Conservation (phyloP, 139 green algal species). For the Chlorella sorokiniana region DNA sequence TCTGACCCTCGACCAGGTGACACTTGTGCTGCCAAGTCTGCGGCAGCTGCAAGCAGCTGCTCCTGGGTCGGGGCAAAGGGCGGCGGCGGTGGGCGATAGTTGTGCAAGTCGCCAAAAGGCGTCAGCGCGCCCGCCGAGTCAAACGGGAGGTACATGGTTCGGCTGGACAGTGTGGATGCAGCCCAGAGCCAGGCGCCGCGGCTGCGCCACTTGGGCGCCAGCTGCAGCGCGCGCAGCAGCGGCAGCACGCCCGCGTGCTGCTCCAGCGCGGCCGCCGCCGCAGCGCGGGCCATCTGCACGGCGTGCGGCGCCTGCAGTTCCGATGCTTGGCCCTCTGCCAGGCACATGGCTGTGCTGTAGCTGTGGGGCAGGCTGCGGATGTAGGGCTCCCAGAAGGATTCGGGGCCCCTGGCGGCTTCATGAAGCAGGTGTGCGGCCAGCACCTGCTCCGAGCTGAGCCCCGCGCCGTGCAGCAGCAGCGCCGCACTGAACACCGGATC, state of each 20-base stretch:
- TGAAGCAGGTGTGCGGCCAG: slow-evolving; percentile 72
- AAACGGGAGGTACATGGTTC: slow-evolving; percentile 78
- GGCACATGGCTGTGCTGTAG: slow-evolving; percentile 63
- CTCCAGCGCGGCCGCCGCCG: slow-evolving; percentile 40
- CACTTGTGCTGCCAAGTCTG: not conserved
- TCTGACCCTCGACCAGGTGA: not conserved
- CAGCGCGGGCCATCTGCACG: slow-evolving; percentile 19
- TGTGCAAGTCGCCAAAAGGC: slow-evolving; percentile 88
- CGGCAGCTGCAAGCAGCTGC: not conserved
- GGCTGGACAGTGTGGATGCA: slow-evolving; percentile 65
- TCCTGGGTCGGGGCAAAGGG: slow-evolving; percentile 45
- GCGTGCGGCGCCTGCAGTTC: slow-evolving; percentile 56
- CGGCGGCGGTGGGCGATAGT: slow-evolving; percentile 75
- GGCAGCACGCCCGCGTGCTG: slow-evolving; percentile 44
- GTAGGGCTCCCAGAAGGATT: slow-evolving; percentile 72
- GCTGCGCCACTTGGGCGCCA: slow-evolving; percentile 54
- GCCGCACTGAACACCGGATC: slow-evolving; percentile 15
- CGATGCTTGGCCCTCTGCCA: slow-evolving; percentile 27
- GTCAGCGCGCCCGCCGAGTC: slow-evolving; percentile 75
- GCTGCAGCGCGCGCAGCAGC: slow-evolving; percentile 42
- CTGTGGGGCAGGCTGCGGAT: slow-evolving; percentile 63
- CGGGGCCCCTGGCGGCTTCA: slow-evolving; percentile 57
- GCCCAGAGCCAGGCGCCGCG: slow-evolving; percentile 73
- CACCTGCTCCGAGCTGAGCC: slow-evolving; percentile 50
- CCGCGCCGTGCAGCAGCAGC: not conserved